A percentile compares a stretch with the other conserved stretches of the same genome.
Evolutionary conservation across 2,329 filamentous ascomycete species (phyloP).

Genomic region (Rhynchosporium graminicola): DNA sequence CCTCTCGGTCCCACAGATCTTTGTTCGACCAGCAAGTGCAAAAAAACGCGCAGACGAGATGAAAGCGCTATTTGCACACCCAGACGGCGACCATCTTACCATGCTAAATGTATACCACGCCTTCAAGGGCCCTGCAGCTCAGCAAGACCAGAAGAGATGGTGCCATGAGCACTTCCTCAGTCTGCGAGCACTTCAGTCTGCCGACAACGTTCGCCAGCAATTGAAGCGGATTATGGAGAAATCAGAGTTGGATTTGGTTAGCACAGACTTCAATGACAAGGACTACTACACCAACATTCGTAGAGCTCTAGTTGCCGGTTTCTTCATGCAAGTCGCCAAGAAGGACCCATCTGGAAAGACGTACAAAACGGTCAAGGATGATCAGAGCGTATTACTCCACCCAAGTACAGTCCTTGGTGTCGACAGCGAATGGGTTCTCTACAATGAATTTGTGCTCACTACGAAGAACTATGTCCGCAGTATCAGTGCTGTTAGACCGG

Average conservation of each 20-base stretch:
- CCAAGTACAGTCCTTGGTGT: constrained; percentile 86
- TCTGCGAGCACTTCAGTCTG: constrained; percentile 82
- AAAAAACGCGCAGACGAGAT: constrained; percentile 95
- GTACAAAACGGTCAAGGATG: constrained; percentile 95
- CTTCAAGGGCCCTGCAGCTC: constrained; percentile 75
- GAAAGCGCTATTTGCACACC: constrained; percentile 91
- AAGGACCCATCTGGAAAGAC: constrained; percentile 84
- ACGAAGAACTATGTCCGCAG: constrained; percentile 98
- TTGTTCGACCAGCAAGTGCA: constrained; percentile 80
- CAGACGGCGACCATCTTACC: constrained; percentile 92
- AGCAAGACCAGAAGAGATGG: constrained; percentile 82
- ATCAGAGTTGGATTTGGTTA: constrained; percentile 79
- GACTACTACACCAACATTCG: constrained; percentile 98
- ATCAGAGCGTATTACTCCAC: constrained; percentile 90
- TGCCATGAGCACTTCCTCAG: constrained; percentile 97
- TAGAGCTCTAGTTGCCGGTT: constrained; percentile 85
- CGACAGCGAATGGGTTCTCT: constrained; percentile 94
- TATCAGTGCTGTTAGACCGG: constrained; percentile 85
- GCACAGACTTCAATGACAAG: constrained; percentile 89
- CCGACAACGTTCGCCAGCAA: constrained; percentile 90
- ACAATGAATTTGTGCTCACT: constrained; percentile 97
- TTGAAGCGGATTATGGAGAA: constrained; percentile 97
- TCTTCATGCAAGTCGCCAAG: constrained; percentile 99
- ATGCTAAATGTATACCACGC: constrained; percentile 98
- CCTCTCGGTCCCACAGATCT: constrained; percentile 91